These are phyloP conservation scores for Cyclotella cryptica DNA, from an alignment of 108 stramenopile species.

Conservation along the genomic window DNA sequence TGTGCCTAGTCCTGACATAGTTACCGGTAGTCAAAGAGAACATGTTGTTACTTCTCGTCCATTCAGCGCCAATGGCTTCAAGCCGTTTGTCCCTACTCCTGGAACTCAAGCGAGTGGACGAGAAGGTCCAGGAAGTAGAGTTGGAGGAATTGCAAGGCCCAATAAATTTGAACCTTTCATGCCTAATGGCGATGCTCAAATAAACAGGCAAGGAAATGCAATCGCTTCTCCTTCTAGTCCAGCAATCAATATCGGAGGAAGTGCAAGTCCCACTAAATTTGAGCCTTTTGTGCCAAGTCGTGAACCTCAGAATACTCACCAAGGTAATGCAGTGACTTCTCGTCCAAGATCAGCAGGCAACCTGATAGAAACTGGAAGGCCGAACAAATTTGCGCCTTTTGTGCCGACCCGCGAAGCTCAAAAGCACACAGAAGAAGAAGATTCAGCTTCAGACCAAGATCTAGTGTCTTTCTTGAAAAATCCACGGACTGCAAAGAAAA, in stretches of 20 bases:
- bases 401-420: neutral
- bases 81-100: neutral
- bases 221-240: neutral
- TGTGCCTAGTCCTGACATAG: too few species aligned
- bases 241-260: neutral
- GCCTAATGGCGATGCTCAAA: neutral
- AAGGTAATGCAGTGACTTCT: neutral
- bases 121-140: neutral
- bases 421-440: neutral
- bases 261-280: neutral
- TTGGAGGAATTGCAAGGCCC: neutral
- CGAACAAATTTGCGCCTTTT: constrained; percentile 6
- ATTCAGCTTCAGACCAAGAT: neutral
- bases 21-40: too few species aligned
- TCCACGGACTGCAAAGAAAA: neutral
- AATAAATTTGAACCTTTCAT: neutral
- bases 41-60: too few species aligned
- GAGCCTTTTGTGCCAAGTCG: neutral
- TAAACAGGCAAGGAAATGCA: neutral
- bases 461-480: constrained; percentile 2
- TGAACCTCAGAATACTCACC: neutral
- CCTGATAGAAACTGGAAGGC: neutral
- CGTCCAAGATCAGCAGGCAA: neutral
- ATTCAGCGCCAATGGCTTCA: neutral
- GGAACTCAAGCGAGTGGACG: neutral